Conservation (phyloP, 345 rosid species). For the Dipteronia dyeriana region DNA sequence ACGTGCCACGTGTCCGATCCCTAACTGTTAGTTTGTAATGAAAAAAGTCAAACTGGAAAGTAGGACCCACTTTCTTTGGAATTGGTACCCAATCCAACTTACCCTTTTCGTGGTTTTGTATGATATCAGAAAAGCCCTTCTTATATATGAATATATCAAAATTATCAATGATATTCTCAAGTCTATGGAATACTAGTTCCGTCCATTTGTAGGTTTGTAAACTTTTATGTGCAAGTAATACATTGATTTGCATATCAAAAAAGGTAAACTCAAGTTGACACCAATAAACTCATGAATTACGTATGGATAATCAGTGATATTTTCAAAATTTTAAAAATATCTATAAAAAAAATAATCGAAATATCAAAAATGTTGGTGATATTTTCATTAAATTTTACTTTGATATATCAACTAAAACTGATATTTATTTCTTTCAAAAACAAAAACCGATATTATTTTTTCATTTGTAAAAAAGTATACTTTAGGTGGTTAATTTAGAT, state of each 20-base stretch:
- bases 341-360: neutral
- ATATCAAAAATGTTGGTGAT: neutral
- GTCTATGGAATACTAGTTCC: neutral
- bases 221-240: neutral
- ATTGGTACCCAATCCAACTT: neutral
- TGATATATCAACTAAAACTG: neutral
- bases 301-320: too few species aligned
- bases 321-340: too few species aligned
- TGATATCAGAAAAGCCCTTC: neutral
- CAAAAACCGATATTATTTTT: neutral
- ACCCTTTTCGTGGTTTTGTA: neutral
- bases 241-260: neutral
- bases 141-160: neutral
- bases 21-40: neutral
- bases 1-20: constrained; percentile 1
- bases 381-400: too few species aligned
- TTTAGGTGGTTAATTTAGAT: neutral
- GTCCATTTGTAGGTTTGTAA: neutral
- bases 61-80: constrained; percentile 5
- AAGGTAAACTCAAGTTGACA: neutral
- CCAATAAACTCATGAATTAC: too few species aligned
- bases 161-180: neutral
- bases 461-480: neutral
- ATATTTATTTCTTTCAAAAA: neutral
- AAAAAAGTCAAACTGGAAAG: neutral